Evolutionary conservation across 257 asterid genomes (phyloP).

Genomic region (Osmanthus fragrans): DNA sequence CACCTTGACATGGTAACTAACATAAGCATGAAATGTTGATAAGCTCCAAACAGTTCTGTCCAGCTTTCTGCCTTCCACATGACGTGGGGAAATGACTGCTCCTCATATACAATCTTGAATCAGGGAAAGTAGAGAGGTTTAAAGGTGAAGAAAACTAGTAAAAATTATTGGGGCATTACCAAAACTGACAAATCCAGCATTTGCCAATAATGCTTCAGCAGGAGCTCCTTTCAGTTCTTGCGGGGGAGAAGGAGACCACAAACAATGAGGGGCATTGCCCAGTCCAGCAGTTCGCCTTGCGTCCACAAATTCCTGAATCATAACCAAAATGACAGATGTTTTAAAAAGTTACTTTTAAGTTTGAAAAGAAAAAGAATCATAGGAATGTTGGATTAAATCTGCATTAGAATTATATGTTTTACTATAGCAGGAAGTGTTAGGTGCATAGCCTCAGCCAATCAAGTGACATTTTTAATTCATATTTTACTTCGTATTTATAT

Average conservation of each 20-base stretch:
- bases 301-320: conserved; percentile 86
- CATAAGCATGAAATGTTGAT: conserved; percentile 93
- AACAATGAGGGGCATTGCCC: conserved; percentile 85
- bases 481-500: background rate
- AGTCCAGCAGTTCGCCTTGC: conserved; percentile 91
- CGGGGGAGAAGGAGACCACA: conserved; percentile 90
- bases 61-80: conserved; percentile 90
- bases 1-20: conserved; percentile 97
- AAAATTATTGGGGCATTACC: conserved; percentile 42
- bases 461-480: background rate
- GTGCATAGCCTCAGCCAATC: background rate
- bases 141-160: conserved; percentile 18
- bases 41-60: conserved; percentile 96
- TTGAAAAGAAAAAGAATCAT: background rate
- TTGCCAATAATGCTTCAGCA: conserved; percentile 69
- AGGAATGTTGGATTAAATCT: background rate
- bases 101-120: conserved; percentile 17
- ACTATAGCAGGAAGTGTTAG: background rate
- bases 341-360: background rate
- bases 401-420: background rate
- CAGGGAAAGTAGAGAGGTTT: conserved; percentile 15
- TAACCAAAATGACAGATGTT: conserved; percentile 18
- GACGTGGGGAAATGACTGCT: conserved; percentile 87
- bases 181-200: conserved; percentile 94
- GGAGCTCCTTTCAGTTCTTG: conserved; percentile 70